Conservation (phyloP, 1,284 basidiomycete genomes). For the Agroathelia rolfsii region DNA sequence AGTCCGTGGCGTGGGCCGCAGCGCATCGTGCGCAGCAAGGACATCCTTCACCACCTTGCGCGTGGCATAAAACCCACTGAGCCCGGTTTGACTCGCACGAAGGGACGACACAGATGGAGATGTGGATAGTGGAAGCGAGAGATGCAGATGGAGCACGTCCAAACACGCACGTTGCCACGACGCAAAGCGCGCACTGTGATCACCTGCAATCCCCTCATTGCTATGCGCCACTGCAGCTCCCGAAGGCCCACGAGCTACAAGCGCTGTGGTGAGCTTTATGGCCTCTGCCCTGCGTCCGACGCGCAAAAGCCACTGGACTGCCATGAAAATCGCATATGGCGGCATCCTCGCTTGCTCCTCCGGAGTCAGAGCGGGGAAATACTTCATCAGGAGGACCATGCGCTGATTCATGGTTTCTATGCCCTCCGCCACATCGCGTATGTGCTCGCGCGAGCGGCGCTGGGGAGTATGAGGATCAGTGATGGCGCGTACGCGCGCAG, state of each 20-base stretch:
- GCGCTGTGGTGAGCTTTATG: slow-evolving; percentile 8
- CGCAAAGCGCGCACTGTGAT: no score
- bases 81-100: no score
- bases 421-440: slow-evolving; percentile 16
- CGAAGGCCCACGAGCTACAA: no score
- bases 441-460: slow-evolving; percentile 8
- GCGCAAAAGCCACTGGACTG: slow-evolving; percentile 28
- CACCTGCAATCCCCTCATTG: no score
- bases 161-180: slow-evolving; percentile 26
- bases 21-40: slow-evolving; percentile 32
- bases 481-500: slow-evolving; percentile 20
- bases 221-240: no score
- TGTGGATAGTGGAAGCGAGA: no score
- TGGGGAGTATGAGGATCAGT: slow-evolving; percentile 10
- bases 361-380: slow-evolving; percentile 20
- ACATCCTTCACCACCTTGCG: slow-evolving; percentile 32
- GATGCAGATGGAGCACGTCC: slow-evolving; percentile 36
- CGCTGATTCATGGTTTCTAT: no score
- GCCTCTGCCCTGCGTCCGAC: slow-evolving; percentile 16
- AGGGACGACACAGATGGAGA: no score
- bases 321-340: slow-evolving; percentile 27
- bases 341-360: slow-evolving; percentile 18
- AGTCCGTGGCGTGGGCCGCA: slow-evolving; percentile 53
- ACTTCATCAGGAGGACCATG: slow-evolving; percentile 22
- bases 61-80: slow-evolving; percentile 20